Evolutionary conservation across 2,329 filamentous ascomycete genomes (phyloP).

Genomic region (Paraphaeosphaeria minitans): DNA sequence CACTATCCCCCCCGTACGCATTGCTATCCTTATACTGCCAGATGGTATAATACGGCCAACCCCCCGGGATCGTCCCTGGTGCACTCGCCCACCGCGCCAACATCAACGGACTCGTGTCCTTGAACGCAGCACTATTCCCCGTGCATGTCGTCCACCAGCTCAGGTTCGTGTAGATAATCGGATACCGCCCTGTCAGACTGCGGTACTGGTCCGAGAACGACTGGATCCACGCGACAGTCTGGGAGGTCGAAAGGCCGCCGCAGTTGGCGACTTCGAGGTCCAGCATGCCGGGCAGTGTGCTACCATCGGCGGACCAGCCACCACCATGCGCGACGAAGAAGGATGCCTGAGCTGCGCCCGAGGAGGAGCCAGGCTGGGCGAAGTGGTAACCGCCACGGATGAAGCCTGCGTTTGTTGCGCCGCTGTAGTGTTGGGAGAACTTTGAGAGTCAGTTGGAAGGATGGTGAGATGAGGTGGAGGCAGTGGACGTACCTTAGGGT

Average conservation of each 20-base stretch:
- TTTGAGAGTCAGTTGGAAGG: slow-evolving; percentile 18
- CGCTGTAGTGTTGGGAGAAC: slow-evolving; percentile 58
- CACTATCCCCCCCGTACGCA: slow-evolving; percentile 58
- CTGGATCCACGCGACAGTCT: slow-evolving; percentile 56
- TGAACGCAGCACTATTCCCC: slow-evolving; percentile 56
- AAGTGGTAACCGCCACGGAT: slow-evolving; percentile 65
- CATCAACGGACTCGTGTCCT: slow-evolving; percentile 55
- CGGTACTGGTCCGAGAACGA: slow-evolving; percentile 46
- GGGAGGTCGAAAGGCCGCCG: slow-evolving; percentile 14
- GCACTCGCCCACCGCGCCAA: slow-evolving; percentile 53
- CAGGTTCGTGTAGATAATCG: slow-evolving; percentile 60
- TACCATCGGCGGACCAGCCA: slow-evolving; percentile 60
- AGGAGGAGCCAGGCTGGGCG: slow-evolving; percentile 53
- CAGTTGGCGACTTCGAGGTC: slow-evolving; percentile 42
- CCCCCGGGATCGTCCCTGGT: slow-evolving; percentile 55
- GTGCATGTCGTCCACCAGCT: slow-evolving; percentile 62
- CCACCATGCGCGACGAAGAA: slow-evolving; percentile 61
- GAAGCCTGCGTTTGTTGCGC: slow-evolving; percentile 58
- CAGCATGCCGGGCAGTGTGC: slow-evolving; percentile 63
- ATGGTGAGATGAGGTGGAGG: background rate
- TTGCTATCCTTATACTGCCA: slow-evolving; percentile 61
- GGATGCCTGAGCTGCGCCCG: slow-evolving; percentile 56
- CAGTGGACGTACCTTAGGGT: slow-evolving; percentile 12
- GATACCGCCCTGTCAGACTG: slow-evolving; percentile 53
- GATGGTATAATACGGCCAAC: slow-evolving; percentile 61